Base-by-base conservation (phyloP, 2,329 filamentous ascomycete species). In the Cytospora schulzeri region DNA sequence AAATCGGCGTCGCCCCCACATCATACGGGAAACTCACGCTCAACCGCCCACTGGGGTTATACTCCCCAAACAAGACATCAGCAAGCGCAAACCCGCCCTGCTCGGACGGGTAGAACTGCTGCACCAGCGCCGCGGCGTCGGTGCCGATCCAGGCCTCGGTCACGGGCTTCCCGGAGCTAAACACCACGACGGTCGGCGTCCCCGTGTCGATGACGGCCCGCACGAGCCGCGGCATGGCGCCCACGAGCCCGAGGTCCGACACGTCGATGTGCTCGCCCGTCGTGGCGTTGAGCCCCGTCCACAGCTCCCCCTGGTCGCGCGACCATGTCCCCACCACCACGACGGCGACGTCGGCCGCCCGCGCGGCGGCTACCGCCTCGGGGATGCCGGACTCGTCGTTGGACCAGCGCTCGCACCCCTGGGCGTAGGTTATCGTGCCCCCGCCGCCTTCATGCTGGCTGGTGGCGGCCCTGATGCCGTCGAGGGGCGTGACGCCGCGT, bases 321-420 rank as follows among this genome's bases (percentile, higher is more conserved):
- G 85, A 87, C 90, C 89, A 92, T 11, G 90, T 92, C 35, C 90
- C 90, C 1, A 92, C 89, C 0, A 92, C 80, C 0, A 92, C 88
- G 6, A 92, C 82, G 7, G 90, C 89, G 2, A 92, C 85, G 70
- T 92, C 90, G 3, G 89, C 88, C 12, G 81, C 82, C 70, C 87
- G 78, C 1, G 89, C 89, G 0, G 85, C 85, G 0, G 83, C 78
- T n/a, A 92, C 75, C 8, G 90, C 90, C 70, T 87, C 88, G 0
- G 80, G 74, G 68, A 92, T 90, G 1, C 86, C 88, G 5, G 87
- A 88, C 67, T 91, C 78, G 68, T 91, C 87, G 65, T 80, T 86
- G 45, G 88, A 91, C 89, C 89, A 92, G 52, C 88, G 82, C 74
- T 92, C 88, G 67, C 88, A 91, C 35, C 90, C 90, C 76, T 90